Conservation (phyloP, 805 yeast genomes). For the Schizosaccharomyces japonicus region DNA sequence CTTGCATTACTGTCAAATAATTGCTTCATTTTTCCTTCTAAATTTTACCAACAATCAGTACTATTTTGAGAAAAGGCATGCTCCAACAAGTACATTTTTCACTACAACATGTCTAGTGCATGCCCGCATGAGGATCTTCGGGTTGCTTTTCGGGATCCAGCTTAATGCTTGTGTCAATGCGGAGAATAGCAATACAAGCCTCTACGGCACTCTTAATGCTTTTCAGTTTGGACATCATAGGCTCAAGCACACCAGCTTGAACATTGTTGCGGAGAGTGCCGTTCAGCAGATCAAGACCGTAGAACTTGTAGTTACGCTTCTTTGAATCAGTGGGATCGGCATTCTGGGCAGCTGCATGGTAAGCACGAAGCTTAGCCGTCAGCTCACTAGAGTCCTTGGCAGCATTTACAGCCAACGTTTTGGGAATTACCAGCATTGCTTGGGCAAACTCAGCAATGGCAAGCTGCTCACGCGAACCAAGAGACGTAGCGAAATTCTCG, state of each 20-base stretch:
- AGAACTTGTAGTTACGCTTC: constrained; percentile 65
- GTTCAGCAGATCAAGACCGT: constrained; percentile 73
- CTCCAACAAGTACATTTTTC: not conserved
- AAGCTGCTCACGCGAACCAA: constrained; percentile 83
- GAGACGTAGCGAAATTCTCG: constrained; percentile 73
- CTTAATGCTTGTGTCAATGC: constrained; percentile 95
- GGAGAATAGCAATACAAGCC: constrained; percentile 88
- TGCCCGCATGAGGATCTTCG: constrained; percentile 5
- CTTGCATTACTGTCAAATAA: no score
- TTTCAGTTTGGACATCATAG: constrained; percentile 77
- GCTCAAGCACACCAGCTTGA: constrained; percentile 75
- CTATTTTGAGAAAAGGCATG: no score
- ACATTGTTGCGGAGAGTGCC: constrained; percentile 82
- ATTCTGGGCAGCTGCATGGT: constrained; percentile 82
- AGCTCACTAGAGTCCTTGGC: constrained; percentile 91
- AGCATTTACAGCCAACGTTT: constrained; percentile 88
- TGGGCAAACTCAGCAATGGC: constrained; percentile 95
- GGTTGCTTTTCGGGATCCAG: constrained; percentile 56
- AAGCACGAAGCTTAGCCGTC: constrained; percentile 83
- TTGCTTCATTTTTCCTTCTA: no score
- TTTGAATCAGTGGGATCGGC: constrained; percentile 66
- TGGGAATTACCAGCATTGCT: constrained; percentile 76
- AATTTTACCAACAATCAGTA: no score
- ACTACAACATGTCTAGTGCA: not conserved
- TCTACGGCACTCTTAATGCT: constrained; percentile 79